Base-by-base conservation (phyloP, 495 filamentous ascomycete species). In the Penicillium canariense region DNA sequence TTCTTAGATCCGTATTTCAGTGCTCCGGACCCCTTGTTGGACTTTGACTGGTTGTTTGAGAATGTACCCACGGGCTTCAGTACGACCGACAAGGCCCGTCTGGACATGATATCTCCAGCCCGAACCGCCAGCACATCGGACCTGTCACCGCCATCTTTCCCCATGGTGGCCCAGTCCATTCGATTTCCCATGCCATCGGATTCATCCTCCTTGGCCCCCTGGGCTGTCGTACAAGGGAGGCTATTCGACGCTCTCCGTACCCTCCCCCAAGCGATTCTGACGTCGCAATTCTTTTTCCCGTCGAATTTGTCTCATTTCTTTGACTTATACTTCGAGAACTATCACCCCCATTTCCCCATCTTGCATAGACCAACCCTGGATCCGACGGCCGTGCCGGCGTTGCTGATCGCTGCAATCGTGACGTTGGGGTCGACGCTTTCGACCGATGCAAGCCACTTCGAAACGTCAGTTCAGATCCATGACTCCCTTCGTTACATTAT, bases 311-410 rank as follows among this genome's bases (percentile, higher is more conserved):
- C 31, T 3, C 25, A 28, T 2, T 60, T 60, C 27, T 49, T 25
- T n/a, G 54, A 53, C 20, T 26, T 60, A 3, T 60, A 56, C 17
- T 56, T 60, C 32, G 23, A 60, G 17, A 39, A 60, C 36, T 60
- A 60, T n/a, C 58, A 60, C 27, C 58, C 58, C 3, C 58, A 60
- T 52, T 60, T 60, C 20, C 58, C 58, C 14, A 60, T 60, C 12
- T 17, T 56, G 12, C 58, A 60, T 32, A 42, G 52, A 30, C 43
- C 54, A 8, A 60, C 53, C 0, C 40, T 52, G 1, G 20, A 18
- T 14, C 17, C 22, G 11, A 8, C 9, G 7, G 25, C 20, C 25
- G n/a, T 12, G 23, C 40, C 18, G 3, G 14, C 40, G 3, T 7
- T 44, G 5, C 40, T 44, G 1, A 5, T 44, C 10, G 12, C n/a